These are phyloP conservation scores for Capronia americana DNA, from an alignment of 2,329 filamentous ascomycete species.

Conservation along the genomic window DNA sequence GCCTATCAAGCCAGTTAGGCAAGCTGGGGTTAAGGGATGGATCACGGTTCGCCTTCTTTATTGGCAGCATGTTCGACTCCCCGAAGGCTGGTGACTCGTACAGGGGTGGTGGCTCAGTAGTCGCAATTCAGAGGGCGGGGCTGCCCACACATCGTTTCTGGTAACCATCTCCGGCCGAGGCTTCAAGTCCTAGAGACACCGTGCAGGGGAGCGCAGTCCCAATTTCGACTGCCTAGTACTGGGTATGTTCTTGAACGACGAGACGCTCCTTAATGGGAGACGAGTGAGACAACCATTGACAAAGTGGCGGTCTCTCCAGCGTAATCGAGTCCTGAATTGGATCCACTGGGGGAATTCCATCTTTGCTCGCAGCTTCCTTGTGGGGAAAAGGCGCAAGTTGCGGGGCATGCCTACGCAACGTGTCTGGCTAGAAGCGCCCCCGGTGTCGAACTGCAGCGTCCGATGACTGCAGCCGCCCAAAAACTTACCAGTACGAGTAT, in stretches of 20 bases:
- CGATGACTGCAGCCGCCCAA: conserved; percentile 4
- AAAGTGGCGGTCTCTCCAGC: background rate
- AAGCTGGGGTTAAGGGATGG: conserved; percentile 13
- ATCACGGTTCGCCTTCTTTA: background rate
- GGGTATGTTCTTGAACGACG: background rate
- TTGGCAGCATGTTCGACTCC: conserved; percentile 8
- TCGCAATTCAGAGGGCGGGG: conserved; percentile 8
- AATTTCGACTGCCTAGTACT: background rate
- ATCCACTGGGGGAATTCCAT: background rate
- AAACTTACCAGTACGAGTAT: background rate
- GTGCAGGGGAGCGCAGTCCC: background rate
- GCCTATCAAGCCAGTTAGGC: conserved; percentile 15
- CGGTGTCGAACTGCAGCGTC: background rate
- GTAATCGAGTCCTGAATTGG: conserved; percentile 1
- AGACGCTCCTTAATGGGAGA: background rate
- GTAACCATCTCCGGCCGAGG: conserved; percentile 5
- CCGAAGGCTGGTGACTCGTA: conserved; percentile 9
- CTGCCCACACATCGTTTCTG: background rate
- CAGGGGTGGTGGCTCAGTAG: conserved; percentile 7
- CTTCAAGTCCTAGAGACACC: background rate
- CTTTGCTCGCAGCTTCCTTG: conserved; percentile 16
- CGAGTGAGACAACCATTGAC: background rate
- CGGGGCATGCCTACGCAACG: conserved; percentile 9
- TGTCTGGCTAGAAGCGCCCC: conserved; percentile 4
- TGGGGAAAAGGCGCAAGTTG: conserved; percentile 13